phyloP scores from a whole-genome alignment of 2,329 filamentous ascomycete genomes.

The Achaetomium macrosporum region DNA sequence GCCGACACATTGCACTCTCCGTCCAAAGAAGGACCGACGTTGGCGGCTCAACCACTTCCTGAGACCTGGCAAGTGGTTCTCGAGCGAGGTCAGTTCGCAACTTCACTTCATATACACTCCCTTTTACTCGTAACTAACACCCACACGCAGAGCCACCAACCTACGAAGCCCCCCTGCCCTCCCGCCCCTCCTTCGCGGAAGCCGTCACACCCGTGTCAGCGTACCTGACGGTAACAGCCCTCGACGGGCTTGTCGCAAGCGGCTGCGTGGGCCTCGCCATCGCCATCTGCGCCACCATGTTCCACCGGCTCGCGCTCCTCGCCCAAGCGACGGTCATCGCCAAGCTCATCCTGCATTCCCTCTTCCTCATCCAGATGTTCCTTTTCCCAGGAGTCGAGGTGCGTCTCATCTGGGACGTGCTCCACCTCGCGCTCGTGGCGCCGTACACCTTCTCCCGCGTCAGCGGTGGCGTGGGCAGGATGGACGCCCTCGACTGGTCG shows the following conservation, averaged over 20 bases:
- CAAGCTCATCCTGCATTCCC: conserved; percentile 17
- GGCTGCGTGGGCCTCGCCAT: conserved; percentile 20
- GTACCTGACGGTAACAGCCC: conserved; percentile 18
- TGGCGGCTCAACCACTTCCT: conserved; percentile 14
- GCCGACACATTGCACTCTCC: neutral
- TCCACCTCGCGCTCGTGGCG: conserved; percentile 16
- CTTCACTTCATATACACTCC: neutral
- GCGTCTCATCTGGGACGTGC: conserved; percentile 17
- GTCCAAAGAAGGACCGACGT: conserved; percentile 2
- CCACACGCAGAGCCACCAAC: conserved; percentile 6
- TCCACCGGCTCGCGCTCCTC: conserved; percentile 9
- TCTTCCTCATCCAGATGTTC: conserved; percentile 20
- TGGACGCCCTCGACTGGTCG: conserved; percentile 16
- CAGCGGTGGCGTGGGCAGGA: neutral
- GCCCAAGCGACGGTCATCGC: conserved; percentile 15
- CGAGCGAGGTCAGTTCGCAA: conserved; percentile 11
- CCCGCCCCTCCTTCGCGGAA: conserved; percentile 16
- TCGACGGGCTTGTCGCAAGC: conserved; percentile 21
- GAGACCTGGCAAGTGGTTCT: conserved; percentile 21
- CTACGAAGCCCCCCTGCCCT: conserved; percentile 9
- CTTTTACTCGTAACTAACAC: neutral
- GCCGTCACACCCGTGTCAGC: conserved; percentile 16
- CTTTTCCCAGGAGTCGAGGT: conserved; percentile 17
- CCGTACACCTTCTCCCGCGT: conserved; percentile 13
- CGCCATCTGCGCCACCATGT: conserved; percentile 19